phyloP scores from a whole-genome alignment of 1,284 basidiomycete genomes.

The Schizophyllum amplum region DNA sequence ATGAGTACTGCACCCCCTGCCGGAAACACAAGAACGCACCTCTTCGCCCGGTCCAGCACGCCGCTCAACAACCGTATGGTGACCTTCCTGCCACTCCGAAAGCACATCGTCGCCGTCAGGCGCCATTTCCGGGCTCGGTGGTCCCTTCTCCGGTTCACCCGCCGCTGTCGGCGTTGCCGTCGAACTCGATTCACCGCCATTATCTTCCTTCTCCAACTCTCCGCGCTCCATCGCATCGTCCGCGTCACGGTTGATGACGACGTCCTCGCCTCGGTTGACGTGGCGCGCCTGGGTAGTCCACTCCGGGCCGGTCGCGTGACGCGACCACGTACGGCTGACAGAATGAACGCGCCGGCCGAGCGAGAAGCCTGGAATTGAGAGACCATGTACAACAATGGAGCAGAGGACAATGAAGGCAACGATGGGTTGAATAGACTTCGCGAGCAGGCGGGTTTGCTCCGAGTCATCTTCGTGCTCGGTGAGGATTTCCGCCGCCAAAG shows the following conservation, averaged over 20 bases:
- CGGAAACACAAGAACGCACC: slow-evolving; percentile 31
- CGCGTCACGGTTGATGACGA: slow-evolving; percentile 68
- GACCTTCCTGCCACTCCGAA: slow-evolving; percentile 64
- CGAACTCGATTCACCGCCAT: slow-evolving; percentile 15
- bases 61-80: slow-evolving; percentile 59
- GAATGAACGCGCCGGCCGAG: slow-evolving; percentile 84
- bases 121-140: slow-evolving; percentile 24
- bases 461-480: slow-evolving; percentile 44
- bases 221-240: slow-evolving; percentile 52
- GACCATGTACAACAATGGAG: slow-evolving; percentile 81
- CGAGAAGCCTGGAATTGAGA: slow-evolving; percentile 91
- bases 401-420: slow-evolving; percentile 88
- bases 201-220: slow-evolving; percentile 28
- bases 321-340: slow-evolving; percentile 77
- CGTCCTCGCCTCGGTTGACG: slow-evolving; percentile 59
- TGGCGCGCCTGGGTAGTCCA: slow-evolving; percentile 74
- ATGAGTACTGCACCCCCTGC: not conserved
- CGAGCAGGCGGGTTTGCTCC: slow-evolving; percentile 59
- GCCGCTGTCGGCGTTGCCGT: slow-evolving; percentile 31
- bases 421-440: slow-evolving; percentile 79
- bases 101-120: slow-evolving; percentile 36
- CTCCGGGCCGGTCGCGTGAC: slow-evolving; percentile 34
- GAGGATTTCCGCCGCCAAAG: slow-evolving; percentile 69
- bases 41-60: slow-evolving; percentile 51
- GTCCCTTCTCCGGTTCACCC: slow-evolving; percentile 22